Conservation (phyloP, 805 yeast genomes). For the Scheffersomyces spartinae region DNA sequence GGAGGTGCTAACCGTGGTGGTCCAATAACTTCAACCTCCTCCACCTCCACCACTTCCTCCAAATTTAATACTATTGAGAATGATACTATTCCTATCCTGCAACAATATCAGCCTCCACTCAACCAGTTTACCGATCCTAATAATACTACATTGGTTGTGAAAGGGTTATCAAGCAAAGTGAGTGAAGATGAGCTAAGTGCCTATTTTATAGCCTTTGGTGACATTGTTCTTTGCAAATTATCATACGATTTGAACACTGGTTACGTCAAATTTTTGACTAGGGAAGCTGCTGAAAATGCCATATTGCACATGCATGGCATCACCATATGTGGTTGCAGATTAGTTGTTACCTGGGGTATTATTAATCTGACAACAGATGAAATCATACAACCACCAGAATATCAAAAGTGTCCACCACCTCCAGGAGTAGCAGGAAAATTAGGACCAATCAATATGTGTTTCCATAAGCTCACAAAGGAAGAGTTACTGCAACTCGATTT, state of each 20-base stretch:
- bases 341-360: slow-evolving; percentile 22
- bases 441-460: slow-evolving; percentile 7
- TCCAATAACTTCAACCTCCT: slow-evolving; percentile 1
- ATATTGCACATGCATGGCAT: slow-evolving; percentile 20
- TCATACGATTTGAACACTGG: slow-evolving; percentile 12
- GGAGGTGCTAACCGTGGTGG: slow-evolving; percentile 6
- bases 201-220: slow-evolving; percentile 58
- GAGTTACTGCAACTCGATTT: too few relatives aligned
- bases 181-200: slow-evolving; percentile 51
- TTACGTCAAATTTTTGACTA: slow-evolving; percentile 14
- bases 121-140: slow-evolving; percentile 67
- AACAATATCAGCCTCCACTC: slow-evolving; percentile 42
- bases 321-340: slow-evolving; percentile 15
- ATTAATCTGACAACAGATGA: slow-evolving; percentile 6
- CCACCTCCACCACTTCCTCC: slow-evolving; percentile 1
- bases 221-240: slow-evolving; percentile 15
- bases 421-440: slow-evolving; percentile 12
- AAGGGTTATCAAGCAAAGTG: slow-evolving; percentile 49
- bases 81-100: slow-evolving; percentile 9
- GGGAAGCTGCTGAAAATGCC: slow-evolving; percentile 28
- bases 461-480: slow-evolving; percentile 11
- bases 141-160: slow-evolving; percentile 66
- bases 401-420: slow-evolving; percentile 6
- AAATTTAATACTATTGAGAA: slow-evolving; percentile 7
- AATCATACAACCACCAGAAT: slow-evolving; percentile 4